These are phyloP conservation scores for Trichoderma citrinoviride DNA, from an alignment of 2,329 filamentous ascomycete genomes.

Conservation along the genomic window DNA sequence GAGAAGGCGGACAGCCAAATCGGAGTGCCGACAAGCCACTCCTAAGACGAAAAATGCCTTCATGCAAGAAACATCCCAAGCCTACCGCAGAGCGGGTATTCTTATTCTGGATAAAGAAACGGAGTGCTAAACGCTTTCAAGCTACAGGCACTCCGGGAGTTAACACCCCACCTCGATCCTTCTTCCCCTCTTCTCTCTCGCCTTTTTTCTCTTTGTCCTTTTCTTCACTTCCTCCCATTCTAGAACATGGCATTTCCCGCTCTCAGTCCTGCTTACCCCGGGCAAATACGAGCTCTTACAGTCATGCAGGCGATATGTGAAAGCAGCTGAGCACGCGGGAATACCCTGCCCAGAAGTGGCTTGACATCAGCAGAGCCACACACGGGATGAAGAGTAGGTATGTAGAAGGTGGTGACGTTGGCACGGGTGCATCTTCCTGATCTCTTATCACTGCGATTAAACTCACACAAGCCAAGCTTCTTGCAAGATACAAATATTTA, in stretches of 20 bases:
- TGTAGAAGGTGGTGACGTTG: constrained; percentile 3
- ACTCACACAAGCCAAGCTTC: too few relatives aligned
- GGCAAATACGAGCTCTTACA: not conserved
- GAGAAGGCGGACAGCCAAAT: too few relatives aligned
- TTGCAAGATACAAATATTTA: too few relatives aligned
- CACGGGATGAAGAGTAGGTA: not conserved
- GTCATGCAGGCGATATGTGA: not conserved
- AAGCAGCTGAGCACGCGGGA: not conserved
- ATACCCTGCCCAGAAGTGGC: not conserved
- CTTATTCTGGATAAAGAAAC: constrained; percentile 1
- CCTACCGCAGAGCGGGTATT: not conserved
- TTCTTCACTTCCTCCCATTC: too few relatives aligned
- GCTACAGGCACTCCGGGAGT: not conserved
- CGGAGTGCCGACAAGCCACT: too few relatives aligned
- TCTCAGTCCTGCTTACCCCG: not conserved
- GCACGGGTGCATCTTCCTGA: not conserved
- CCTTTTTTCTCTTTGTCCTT: not conserved
- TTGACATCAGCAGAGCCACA: too few relatives aligned
- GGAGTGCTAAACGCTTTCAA: not conserved
- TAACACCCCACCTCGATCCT: not conserved
- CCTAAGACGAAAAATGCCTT: not conserved
- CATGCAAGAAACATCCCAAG: constrained; percentile 8
- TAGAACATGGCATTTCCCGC: not conserved
- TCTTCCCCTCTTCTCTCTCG: too few relatives aligned
- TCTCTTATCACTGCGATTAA: too few relatives aligned